Conservation (phyloP, 257 asterid species). For the Solanum bulbocastanum region DNA sequence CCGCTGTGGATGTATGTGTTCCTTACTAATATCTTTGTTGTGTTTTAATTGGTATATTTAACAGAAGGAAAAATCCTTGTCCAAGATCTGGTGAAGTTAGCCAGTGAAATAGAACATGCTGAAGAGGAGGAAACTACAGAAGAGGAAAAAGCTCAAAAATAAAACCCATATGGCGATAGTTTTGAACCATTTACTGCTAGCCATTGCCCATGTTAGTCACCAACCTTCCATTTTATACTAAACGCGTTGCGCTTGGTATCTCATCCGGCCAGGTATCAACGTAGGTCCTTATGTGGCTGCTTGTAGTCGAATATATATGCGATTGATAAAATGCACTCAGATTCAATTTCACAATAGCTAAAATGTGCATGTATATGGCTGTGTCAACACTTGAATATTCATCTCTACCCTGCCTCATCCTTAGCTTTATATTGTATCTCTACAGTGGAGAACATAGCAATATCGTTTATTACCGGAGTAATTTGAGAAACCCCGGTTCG, state of each 20-base stretch:
- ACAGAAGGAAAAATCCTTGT: slow-evolving; percentile 91
- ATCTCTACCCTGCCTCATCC: not conserved
- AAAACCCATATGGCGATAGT: not conserved
- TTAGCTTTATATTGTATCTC: not conserved
- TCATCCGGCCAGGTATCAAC: not conserved
- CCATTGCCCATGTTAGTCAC: not conserved
- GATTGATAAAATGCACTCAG: not conserved
- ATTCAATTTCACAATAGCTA: not conserved
- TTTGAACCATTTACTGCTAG: not conserved
- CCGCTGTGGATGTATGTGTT: not conserved
- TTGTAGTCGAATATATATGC: not conserved
- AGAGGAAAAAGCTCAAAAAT: slow-evolving; percentile 30
- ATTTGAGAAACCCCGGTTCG: not conserved
- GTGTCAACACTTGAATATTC: not conserved
- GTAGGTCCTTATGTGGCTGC: not conserved
- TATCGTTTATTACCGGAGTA: not conserved
- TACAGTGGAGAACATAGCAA: not conserved
- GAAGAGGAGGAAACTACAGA: slow-evolving; percentile 31
- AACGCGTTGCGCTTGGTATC: not conserved
- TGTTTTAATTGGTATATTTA: not conserved
- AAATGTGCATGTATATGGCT: not conserved
- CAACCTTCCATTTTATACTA: not conserved
- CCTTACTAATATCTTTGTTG: not conserved
- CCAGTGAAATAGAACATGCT: slow-evolving; percentile 45
- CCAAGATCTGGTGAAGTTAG: slow-evolving; percentile 78